Conservation (phyloP, 192 early-diverging fungal species). For the Fimicolochytrium jonesii region DNA sequence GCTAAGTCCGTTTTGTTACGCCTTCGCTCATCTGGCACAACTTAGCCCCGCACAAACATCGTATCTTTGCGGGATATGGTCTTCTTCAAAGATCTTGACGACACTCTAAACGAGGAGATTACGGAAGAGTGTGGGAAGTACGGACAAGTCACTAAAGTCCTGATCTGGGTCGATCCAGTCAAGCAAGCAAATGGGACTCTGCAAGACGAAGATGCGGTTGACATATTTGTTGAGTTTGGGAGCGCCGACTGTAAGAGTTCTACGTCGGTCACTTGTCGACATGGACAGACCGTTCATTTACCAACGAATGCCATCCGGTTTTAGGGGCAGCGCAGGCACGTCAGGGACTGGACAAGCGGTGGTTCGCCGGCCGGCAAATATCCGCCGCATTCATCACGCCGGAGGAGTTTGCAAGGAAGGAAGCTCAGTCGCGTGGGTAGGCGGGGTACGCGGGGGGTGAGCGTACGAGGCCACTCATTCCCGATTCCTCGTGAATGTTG, state of each 20-base stretch:
- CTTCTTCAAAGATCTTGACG: conserved; percentile 69
- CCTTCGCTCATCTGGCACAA: background rate
- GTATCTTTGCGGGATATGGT: conserved; percentile 68
- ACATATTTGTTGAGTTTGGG: conserved; percentile 73
- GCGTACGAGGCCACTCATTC: no score
- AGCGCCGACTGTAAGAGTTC: conserved; percentile 30
- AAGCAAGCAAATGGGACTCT: conserved; percentile 22
- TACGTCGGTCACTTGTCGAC: background rate
- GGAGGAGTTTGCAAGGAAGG: conserved; percentile 7
- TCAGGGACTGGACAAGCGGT: conserved; percentile 69
- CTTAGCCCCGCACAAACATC: conserved; percentile 28
- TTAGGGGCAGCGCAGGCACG: conserved; percentile 60
- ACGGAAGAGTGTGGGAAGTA: conserved; percentile 78
- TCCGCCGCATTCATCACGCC: conserved; percentile 45
- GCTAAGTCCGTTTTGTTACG: background rate
- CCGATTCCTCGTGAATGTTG: no score
- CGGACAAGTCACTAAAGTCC: conserved; percentile 64
- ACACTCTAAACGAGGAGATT: conserved; percentile 78
- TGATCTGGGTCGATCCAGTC: conserved; percentile 51
- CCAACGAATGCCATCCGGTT: no score
- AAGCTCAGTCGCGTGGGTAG: background rate
- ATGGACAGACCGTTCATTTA: no score
- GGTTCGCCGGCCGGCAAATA: conserved; percentile 77
- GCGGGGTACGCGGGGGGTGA: no score
- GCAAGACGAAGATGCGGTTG: conserved; percentile 50